Evolutionary conservation across 108 stramenopile species (phyloP), one percentile per base, ranked within the genome.

Genomic region (Cylindrotheca closterium): DNA sequence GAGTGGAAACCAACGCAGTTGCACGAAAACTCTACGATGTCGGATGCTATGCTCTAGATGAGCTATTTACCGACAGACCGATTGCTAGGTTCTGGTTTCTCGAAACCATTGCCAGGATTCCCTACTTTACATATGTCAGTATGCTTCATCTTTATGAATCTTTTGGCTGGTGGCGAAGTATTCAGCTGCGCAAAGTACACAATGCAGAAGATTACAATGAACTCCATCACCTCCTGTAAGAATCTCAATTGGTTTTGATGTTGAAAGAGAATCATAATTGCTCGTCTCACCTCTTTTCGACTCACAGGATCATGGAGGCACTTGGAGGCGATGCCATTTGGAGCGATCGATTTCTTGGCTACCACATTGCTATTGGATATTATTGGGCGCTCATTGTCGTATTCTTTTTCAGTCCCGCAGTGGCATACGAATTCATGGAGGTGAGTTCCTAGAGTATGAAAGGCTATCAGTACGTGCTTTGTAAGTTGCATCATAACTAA

Each of bases 71-170:
- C 12, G 73, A 73, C 23, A 45, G 60, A 25, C 7, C 58, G 30
- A 79, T 87, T 61, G 61, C 77, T 2, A 50, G 77, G 18, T 96
- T 96, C 60, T 92, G 82, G 48, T 61, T 89, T 0, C 59, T 96
- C 29, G 96, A 96, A 65, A 95, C 89, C 2, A 82, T 96, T 4
- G 96, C 96, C 2, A 74, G 96, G 18, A 89, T 96, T 73, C 96
- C 96, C 1, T 96, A 96, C 75, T 95, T 96, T 68, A 71, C 83
- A 22, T 96, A 95, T 63, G 82, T 93, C 34, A 85, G 87, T 31
- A 91, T 95, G 79, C 78, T 96, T 0, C 96, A 96, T 60, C 64
- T 96, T 0, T 96, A 96, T 61, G 96, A 96, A 60, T 91, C 90
- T 10, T 62, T 96, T 12, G 94, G 96, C 0, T 91, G 85, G 58